Conservation (phyloP, 2,329 filamentous ascomycete species). For the Talaromyces sp. region DNA sequence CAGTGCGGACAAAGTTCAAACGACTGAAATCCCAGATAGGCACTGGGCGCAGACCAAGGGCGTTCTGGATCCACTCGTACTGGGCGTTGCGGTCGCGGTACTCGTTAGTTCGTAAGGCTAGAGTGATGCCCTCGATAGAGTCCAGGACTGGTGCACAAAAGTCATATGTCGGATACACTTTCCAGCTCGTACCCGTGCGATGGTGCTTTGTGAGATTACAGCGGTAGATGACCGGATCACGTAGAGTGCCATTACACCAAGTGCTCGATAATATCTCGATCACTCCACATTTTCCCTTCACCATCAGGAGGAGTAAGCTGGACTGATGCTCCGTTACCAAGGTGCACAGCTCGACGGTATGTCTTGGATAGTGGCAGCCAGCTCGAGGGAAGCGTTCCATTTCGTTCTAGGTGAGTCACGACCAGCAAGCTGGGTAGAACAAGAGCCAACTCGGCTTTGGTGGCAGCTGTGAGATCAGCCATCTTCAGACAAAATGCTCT, state of each 20-base stretch:
- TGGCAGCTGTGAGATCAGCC: background rate
- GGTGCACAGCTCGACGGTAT: background rate
- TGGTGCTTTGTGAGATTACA: constrained; percentile 68
- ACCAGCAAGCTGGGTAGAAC: background rate
- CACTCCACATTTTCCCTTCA: background rate
- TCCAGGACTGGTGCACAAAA: constrained; percentile 62
- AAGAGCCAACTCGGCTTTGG: background rate
- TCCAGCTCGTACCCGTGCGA: constrained; percentile 58
- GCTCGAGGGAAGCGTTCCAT: background rate
- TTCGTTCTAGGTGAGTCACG: background rate
- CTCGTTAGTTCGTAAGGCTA: constrained; percentile 60
- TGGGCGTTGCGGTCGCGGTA: constrained; percentile 49
- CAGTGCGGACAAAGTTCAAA: constrained; percentile 47
- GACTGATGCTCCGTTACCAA: background rate
- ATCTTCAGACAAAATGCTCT: background rate
- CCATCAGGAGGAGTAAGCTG: background rate
- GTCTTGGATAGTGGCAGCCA: background rate
- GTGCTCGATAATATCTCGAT: background rate
- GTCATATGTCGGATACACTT: constrained; percentile 65
- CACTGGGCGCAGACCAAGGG: constrained; percentile 40
- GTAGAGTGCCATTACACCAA: constrained; percentile 73
- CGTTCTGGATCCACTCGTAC: constrained; percentile 47
- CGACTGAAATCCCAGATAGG: constrained; percentile 49
- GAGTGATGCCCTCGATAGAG: constrained; percentile 58
- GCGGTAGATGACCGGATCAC: constrained; percentile 95